Base-by-base conservation (phyloP, 805 yeast species). In the Sugiyamaella chiloensis region DNA sequence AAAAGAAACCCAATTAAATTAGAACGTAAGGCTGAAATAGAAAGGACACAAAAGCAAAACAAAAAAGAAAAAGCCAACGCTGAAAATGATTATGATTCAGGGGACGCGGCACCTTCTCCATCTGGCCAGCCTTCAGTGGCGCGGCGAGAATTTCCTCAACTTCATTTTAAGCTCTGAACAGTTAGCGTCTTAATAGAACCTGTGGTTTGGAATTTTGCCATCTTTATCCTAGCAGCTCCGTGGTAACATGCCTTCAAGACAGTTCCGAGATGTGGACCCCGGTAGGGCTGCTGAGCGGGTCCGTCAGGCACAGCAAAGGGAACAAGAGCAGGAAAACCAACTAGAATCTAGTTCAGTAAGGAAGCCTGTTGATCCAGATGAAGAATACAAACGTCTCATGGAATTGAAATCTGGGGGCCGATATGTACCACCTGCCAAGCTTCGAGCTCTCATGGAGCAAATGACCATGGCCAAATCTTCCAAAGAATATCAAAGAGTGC, bases 371-470 rank as follows among this genome's bases (percentile, higher is more conserved):
- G 59, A 63, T 44, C 56, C 66, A 2, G 62, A 58, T 30, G 65
- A 65, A 27, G 73, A 72, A 56, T 65, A 68, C 47, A 60, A 66
- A 26, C 63, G 67, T 37, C 60, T 74, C 11, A 51, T 66, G 55
- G 68, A 63, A 41, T 60, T 74, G 30, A 60, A 68, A 26, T 63
- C 72, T 0, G 72, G 74, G 11, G 81, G 81, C 1, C 64, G 68
- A 21, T 77, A 78, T 55, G 72, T 79, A 1, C 82, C 83, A 3
- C 81, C 81, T 1, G 79, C 78, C 1, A 73, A 69, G 54, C 66
- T 79, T 12, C 65, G 69, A 26, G 74, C 71, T 2, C 60, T 79
- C 6, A 61, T 72, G 47, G 67, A 66, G 12, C 64, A 69, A 54
- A 55, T 69, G 41, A 53, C 59, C 14, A 55, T 60, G 17, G 53